A percentile compares a stretch with the other conserved stretches of the same genome.
phyloP scores from a whole-genome alignment of 352 stramenopile species.

The Peronospora belbahrii region DNA sequence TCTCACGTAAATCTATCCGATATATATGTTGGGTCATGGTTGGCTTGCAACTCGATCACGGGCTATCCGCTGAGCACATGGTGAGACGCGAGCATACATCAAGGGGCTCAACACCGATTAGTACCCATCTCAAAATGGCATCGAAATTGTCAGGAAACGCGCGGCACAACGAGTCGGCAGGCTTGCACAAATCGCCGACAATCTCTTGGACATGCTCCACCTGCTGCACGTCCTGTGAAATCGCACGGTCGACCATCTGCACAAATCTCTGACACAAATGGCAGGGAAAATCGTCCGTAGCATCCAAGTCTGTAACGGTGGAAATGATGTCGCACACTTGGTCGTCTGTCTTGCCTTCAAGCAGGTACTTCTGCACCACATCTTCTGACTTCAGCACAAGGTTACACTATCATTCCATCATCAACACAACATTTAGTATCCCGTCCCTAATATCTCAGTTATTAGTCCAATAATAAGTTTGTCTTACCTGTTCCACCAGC shows the following conservation, averaged over 20 bases:
- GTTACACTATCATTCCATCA: slow-evolving; percentile 25
- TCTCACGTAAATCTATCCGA: too few relatives aligned
- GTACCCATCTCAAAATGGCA: slow-evolving; percentile 69
- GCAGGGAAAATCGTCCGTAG: slow-evolving; percentile 40
- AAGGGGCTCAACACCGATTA: slow-evolving; percentile 50
- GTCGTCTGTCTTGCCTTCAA: slow-evolving; percentile 30
- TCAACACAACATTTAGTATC: slow-evolving; percentile 1
- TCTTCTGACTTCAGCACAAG: slow-evolving; percentile 35
- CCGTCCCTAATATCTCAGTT: slow-evolving; percentile 2
- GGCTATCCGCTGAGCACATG: slow-evolving; percentile 50
- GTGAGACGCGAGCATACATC: slow-evolving; percentile 47
- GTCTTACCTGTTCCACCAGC: slow-evolving; percentile 27
- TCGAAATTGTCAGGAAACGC: slow-evolving; percentile 68
- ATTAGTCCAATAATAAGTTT: too few relatives aligned
- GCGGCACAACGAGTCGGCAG: slow-evolving; percentile 69
- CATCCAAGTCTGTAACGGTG: slow-evolving; percentile 18
- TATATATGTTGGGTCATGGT: too few relatives aligned
- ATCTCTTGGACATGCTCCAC: slow-evolving; percentile 64
- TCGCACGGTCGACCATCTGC: slow-evolving; percentile 55
- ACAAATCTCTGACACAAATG: slow-evolving; percentile 74
- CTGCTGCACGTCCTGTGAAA: slow-evolving; percentile 47
- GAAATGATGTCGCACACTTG: slow-evolving; percentile 44
- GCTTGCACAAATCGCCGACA: slow-evolving; percentile 68
- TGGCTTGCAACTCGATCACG: too few relatives aligned
- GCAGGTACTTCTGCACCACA: slow-evolving; percentile 35